Conservation (phyloP, 176 grass and related monocot genomes). For the Neostapfia colusana region DNA sequence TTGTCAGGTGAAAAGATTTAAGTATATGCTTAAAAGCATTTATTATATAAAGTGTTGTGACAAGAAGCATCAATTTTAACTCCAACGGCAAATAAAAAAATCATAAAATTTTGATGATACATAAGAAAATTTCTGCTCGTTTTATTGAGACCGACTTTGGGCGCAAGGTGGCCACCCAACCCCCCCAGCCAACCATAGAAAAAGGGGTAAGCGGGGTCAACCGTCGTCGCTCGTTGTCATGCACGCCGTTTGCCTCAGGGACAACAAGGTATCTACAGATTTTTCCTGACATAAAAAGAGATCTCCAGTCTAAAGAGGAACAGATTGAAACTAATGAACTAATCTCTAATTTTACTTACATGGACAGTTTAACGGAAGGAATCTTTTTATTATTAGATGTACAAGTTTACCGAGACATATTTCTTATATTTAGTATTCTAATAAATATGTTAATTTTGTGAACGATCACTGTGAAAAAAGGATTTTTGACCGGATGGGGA, state of each 20-base stretch:
- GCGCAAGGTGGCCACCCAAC: no score
- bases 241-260: constrained; percentile 82
- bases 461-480: constrained; percentile 38
- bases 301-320: constrained; percentile 27
- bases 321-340: constrained; percentile 23
- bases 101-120: no score
- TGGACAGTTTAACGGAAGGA: constrained; percentile 33
- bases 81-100: no score
- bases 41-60: no score
- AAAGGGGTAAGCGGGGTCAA: no score
- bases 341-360: constrained; percentile 43
- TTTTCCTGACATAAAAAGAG: constrained; percentile 56
- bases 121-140: no score
- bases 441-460: constrained; percentile 36
- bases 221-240: constrained; percentile 68
- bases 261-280: constrained; percentile 97
- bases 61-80: no score
- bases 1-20: no score
- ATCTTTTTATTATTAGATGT: constrained; percentile 30
- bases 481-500: constrained; percentile 40
- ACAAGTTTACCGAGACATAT: constrained; percentile 34
- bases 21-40: no score
- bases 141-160: not conserved
- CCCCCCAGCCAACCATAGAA: no score
- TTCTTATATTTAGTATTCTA: constrained; percentile 27